Evolutionary conservation across 2,329 filamentous ascomycete genomes (phyloP).

Genomic region (Beauveria sp.): DNA sequence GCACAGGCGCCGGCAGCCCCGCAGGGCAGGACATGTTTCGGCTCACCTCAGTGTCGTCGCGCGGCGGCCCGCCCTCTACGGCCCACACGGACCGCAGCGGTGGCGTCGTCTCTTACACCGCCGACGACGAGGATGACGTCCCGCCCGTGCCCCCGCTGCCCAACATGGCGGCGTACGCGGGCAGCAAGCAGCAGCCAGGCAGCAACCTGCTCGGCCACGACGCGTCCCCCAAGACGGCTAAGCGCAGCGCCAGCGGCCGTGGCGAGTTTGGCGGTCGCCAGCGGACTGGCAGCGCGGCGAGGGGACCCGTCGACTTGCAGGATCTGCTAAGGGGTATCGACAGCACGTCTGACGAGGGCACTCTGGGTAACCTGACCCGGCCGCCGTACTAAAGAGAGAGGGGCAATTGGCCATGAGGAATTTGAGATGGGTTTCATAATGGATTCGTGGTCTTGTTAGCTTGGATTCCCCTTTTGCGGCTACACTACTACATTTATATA

Average conservation of each 20-base stretch:
- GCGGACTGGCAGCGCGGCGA: slow-evolving; percentile 20
- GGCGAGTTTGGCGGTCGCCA: slow-evolving; percentile 25
- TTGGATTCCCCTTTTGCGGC: not conserved
- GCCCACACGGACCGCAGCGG: slow-evolving; percentile 7
- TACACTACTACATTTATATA: not conserved
- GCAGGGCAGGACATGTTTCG: slow-evolving; percentile 22
- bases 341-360: slow-evolving; percentile 37
- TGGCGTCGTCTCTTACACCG: slow-evolving; percentile 1
- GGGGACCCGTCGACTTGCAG: slow-evolving; percentile 36
- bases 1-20: not conserved
- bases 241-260: slow-evolving; percentile 34
- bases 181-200: slow-evolving; percentile 2
- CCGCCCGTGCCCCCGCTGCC: slow-evolving; percentile 52
- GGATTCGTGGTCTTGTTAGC: not conserved
- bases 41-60: slow-evolving; percentile 28
- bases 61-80: slow-evolving; percentile 23
- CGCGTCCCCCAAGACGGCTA: slow-evolving; percentile 21
- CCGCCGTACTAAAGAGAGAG: slow-evolving; percentile 38
- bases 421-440: not conserved
- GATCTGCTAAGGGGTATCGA: slow-evolving; percentile 44
- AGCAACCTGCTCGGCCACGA: slow-evolving; percentile 20
- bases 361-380: slow-evolving; percentile 36
- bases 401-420: not conserved
- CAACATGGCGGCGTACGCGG: slow-evolving; percentile 24
- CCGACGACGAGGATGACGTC: slow-evolving; percentile 28